Evolutionary conservation across 1,284 basidiomycete genomes (phyloP).

Genomic region (Moesziomyces antarcticus): DNA sequence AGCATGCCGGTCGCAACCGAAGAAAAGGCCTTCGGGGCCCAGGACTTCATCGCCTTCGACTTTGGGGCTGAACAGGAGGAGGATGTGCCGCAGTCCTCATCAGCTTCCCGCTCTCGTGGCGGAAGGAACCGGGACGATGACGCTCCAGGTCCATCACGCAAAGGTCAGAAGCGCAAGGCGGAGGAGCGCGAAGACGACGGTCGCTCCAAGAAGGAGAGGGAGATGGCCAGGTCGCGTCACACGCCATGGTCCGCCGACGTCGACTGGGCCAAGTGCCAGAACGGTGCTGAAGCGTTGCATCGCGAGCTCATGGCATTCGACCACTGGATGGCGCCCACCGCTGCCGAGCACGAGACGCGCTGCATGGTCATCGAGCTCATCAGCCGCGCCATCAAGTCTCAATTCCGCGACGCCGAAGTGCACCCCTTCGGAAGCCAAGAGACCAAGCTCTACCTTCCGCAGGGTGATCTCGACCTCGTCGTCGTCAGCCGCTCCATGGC

Average conservation of each 20-base stretch:
- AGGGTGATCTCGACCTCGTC: slow-evolving; percentile 76
- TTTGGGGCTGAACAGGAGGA: slow-evolving; percentile 39
- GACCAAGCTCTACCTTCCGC: slow-evolving; percentile 92
- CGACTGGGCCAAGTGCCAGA: slow-evolving; percentile 80
- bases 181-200: slow-evolving; percentile 63
- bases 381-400: slow-evolving; percentile 74
- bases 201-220: slow-evolving; percentile 74
- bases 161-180: slow-evolving; percentile 55
- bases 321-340: slow-evolving; percentile 86
- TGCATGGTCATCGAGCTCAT: slow-evolving; percentile 81
- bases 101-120: slow-evolving; percentile 8
- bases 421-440: slow-evolving; percentile 91
- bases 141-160: slow-evolving; percentile 6
- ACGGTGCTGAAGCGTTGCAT: slow-evolving; percentile 73
- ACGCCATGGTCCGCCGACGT: slow-evolving; percentile 84
- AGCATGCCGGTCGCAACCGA: slow-evolving; percentile 30
- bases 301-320: slow-evolving; percentile 75
- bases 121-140: slow-evolving; percentile 14
- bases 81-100: slow-evolving; percentile 15
- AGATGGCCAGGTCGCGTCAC: slow-evolving; percentile 74
- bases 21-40: slow-evolving; percentile 38
- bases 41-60: slow-evolving; percentile 62
- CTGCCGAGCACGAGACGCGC: slow-evolving; percentile 84
- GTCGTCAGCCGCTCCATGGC: slow-evolving; percentile 69
- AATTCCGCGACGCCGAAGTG: slow-evolving; percentile 84